These are phyloP conservation scores for Mollisia scopiformis DNA, from an alignment of 2,329 filamentous ascomycete genomes.

Conservation along the genomic window DNA sequence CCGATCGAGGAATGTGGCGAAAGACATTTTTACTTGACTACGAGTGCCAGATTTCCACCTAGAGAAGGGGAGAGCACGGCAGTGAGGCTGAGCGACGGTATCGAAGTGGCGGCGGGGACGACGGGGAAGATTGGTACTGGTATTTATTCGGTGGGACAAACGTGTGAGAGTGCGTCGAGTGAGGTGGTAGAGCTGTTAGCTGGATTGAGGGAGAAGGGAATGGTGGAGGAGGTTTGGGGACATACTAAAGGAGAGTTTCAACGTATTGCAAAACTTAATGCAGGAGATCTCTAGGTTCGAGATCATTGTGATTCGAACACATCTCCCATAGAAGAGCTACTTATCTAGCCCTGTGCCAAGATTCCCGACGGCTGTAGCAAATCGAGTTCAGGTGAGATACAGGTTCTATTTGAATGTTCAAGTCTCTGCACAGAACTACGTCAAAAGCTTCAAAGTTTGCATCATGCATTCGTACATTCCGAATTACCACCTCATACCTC, in stretches of 20 bases:
- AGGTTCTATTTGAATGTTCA: no score
- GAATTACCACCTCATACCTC: no score
- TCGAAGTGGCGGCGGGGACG: conserved; percentile 6
- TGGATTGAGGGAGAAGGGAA: conserved; percentile 12
- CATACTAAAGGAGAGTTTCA: conserved; percentile 19
- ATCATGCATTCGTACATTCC: no score
- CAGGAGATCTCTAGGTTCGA: no score
- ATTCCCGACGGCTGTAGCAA: no score
- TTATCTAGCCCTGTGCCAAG: no score
- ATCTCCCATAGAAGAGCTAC: no score
- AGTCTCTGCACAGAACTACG: no score
- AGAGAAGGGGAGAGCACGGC: background rate
- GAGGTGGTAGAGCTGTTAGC: conserved; percentile 15
- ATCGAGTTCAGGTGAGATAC: no score
- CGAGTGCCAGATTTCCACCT: conserved; percentile 22
- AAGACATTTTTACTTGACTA: conserved; percentile 26
- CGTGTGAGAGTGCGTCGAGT: conserved; percentile 20
- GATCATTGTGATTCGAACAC: no score
- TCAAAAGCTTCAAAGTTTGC: no score
- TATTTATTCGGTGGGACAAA: conserved; percentile 20
- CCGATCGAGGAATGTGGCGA: conserved; percentile 28
- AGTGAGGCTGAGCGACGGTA: background rate
- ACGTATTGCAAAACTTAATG: conserved; percentile 10
- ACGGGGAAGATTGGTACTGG: conserved; percentile 22
- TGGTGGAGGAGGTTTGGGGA: conserved; percentile 20